A percentile compares a stretch with the other conserved stretches of the same genome.
These are phyloP conservation scores for Atkinsonella texensis DNA, from an alignment of 2,329 filamentous ascomycete genomes.

Conservation along the genomic window DNA sequence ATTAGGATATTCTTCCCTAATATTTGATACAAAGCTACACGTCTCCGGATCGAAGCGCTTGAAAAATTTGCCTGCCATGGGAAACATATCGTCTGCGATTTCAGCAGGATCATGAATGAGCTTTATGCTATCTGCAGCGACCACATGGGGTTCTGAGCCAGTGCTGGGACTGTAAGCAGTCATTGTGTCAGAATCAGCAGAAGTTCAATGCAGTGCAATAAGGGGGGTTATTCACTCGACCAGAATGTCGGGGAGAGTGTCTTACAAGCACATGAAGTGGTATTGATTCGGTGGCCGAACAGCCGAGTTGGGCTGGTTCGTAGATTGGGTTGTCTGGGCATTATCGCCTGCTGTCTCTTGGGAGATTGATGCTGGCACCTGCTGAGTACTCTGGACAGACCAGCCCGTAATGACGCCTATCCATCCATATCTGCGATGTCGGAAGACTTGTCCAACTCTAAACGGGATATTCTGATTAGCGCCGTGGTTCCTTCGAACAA, in stretches of 20 bases:
- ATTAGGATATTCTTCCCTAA: conserved; percentile 71
- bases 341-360: conserved; percentile 16
- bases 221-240: too few species aligned
- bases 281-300: conserved; percentile 33
- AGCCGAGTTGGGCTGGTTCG: conserved; percentile 6
- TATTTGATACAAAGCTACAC: conserved; percentile 71
- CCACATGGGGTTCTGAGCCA: conserved; percentile 21
- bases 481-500: conserved; percentile 18
- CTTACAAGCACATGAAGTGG: conserved; percentile 74
- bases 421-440: conserved; percentile 69
- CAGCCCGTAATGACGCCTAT: conserved; percentile 81
- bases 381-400: conserved; percentile 39
- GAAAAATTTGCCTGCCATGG: conserved; percentile 73
- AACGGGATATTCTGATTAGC: conserved; percentile 28
- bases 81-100: conserved; percentile 47
- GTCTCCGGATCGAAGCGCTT: conserved; percentile 63
- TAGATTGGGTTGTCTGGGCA: conserved; percentile 15
- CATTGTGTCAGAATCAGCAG: background rate
- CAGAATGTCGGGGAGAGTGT: conserved; percentile 13
- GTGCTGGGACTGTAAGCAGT: conserved; percentile 18
- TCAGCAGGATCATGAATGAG: conserved; percentile 36
- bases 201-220: too few species aligned
- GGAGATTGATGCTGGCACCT: conserved; percentile 15
- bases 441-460: conserved; percentile 72
- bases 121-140: conserved; percentile 64